Evolutionary conservation across 768 basidiomycete genomes (phyloP), one percentile per base, ranked within the genome.

Genomic region (Fomitopsis serialis): DNA sequence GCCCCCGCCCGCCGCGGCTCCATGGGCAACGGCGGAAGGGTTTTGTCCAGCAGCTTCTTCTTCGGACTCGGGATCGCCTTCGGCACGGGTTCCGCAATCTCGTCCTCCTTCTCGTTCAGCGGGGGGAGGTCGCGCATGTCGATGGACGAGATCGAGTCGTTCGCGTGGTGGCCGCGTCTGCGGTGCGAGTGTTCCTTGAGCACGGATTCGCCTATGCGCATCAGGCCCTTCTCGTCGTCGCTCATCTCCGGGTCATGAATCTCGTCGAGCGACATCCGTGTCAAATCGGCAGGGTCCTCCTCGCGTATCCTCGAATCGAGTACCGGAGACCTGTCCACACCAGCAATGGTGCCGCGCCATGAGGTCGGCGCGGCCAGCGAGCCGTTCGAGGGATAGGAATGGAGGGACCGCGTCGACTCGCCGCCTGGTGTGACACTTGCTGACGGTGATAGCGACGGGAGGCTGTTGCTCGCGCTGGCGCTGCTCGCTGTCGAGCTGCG

Each of bases 101-200:
- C 45, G 2, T 45, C 43, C 19, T 65, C 64, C 24, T 69, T 67
- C 2, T 68, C 68, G 2, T 60, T 56, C 10, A 61, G 48, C 2
- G 62, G 60, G 19, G 67, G 67, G 3, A 68, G 55, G 49, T 70
- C 69, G 25, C 58, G 61, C 57, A 68, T 63, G 42, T 67, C 61
- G 27, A 67, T 61, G 3, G 65, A 67, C 11, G 69, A 63, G 27
- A 68, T 56, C 7, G 67, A 65, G 48, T 63, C 66, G 50, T 61
- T 54, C 23, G 53, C 53, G 2, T 48, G 23, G 27, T 43, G 46
- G 5, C 29, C 11, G 11, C 11, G 35, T 34, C 44, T 23, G 8
- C 27, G 50, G 15, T 40, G 37, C 19, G 37, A 15, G 15, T 17
- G 37, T 15, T 40, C 37, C 37, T 47, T 40, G 15, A 40, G 15